phyloP scores from a whole-genome alignment of 2,329 filamentous ascomycete genomes.

The Aspergillus nomiae region DNA sequence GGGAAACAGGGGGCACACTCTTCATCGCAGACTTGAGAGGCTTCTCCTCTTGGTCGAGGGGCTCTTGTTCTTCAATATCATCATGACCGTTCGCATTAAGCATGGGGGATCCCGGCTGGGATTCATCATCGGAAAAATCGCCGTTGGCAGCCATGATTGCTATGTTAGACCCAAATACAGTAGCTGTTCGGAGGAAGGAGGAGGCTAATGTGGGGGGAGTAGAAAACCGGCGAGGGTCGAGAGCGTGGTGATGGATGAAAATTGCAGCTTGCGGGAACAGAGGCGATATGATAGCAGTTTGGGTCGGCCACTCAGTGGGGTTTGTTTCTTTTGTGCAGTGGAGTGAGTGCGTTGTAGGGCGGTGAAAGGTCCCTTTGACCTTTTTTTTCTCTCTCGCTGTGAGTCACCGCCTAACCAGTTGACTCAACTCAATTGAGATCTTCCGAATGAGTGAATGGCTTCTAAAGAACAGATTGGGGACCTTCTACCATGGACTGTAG shows the following conservation, averaged over 20 bases:
- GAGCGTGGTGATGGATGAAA: slow-evolving; percentile 35
- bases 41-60: slow-evolving; percentile 64
- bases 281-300: slow-evolving; percentile 37
- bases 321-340: slow-evolving; percentile 38
- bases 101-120: slow-evolving; percentile 57
- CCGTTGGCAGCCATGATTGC: slow-evolving; percentile 59
- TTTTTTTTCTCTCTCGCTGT: slow-evolving; percentile 13
- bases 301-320: slow-evolving; percentile 30
- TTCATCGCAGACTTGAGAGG: slow-evolving; percentile 84
- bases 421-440: slow-evolving; percentile 2
- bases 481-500: neutral
- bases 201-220: slow-evolving; percentile 10
- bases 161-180: slow-evolving; percentile 16
- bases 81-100: slow-evolving; percentile 60
- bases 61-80: slow-evolving; percentile 76
- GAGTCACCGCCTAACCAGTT: slow-evolving; percentile 4
- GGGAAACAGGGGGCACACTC: slow-evolving; percentile 61
- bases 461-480: neutral
- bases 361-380: slow-evolving; percentile 23
- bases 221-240: slow-evolving; percentile 19
- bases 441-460: too few relatives aligned
- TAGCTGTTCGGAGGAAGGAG: slow-evolving; percentile 7
- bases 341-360: slow-evolving; percentile 33
- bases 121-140: slow-evolving; percentile 57
- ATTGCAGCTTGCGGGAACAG: slow-evolving; percentile 33